Evolutionary conservation across 2,329 filamentous ascomycete genomes (phyloP), one percentile per base, ranked within the genome.

Genomic region (Colletotrichum magnum): DNA sequence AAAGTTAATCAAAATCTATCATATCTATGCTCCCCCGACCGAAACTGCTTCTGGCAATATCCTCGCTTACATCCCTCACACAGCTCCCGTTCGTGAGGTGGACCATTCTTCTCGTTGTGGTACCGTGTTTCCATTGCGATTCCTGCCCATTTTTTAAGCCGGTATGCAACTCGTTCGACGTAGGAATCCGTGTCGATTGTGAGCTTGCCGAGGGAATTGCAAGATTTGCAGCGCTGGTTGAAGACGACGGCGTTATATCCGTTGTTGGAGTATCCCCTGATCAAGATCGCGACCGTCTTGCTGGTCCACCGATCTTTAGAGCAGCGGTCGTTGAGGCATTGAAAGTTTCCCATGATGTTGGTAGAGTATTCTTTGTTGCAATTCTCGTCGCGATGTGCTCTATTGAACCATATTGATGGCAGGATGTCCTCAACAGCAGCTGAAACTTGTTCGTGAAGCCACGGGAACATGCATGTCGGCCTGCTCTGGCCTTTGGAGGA

Each of bases 191-290:
- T 16, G 10, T 58, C 39, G 6, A 58, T 0, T 3, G 54, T 47
- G 5, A 58, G 24, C 2, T 15, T 58, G 15, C 54, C 54, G 39
- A 58, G 54, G 7, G 43, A 16, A 13, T 78, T 72, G 72, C 78
- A 83, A 1, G 5, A 2, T 10, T 60, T 72, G 74, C 81, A 83
- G 1, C 75, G 75, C 60, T 83, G 81, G 48, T 79, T 74, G 65
- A 77, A 83, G 0, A 83, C 77, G 9, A 74, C 48, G 1, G 75
- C 81, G 52, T 82, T 81, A 71, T 83, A 83, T 9, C 72, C 68
- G 7, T 73, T 51, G 0, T 53, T 57, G 0, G 39, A 32, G 48
- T 80, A 83, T 47, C 73, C 62, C 12, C 79, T 74, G 16, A 83
- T 82, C 1, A 69, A 72, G 10, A 82, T 77, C 6, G 76, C 68